Percentiles rank a stretch among this genome's conserved stretches.
Evolutionary conservation across 1,139 yeast species (phyloP).

Genomic region (Taphrina populina): DNA sequence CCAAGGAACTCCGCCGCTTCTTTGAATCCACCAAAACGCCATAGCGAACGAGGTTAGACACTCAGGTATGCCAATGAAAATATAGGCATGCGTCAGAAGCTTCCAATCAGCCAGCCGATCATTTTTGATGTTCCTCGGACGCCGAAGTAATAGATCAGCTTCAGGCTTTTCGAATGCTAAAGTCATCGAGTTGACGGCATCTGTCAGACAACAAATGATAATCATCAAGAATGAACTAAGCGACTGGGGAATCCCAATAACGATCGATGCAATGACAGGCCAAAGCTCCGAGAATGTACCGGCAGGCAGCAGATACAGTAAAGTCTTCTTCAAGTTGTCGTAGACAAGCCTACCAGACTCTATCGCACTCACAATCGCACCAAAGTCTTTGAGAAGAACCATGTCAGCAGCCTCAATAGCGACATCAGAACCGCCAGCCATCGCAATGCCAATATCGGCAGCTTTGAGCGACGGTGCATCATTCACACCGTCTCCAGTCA

Average conservation of each 20-base stretch:
- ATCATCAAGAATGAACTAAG: conserved; percentile 57
- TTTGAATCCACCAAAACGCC: conserved; percentile 49
- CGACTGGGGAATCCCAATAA: conserved; percentile 56
- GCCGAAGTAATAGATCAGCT: conserved; percentile 49
- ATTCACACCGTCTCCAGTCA: conserved; percentile 82
- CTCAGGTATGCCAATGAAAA: conserved; percentile 51
- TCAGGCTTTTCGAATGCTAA: conserved; percentile 49
- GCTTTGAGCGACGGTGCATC: conserved; percentile 77
- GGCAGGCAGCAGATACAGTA: conserved; percentile 56
- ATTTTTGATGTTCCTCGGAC: conserved; percentile 51
- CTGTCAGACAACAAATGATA: conserved; percentile 47
- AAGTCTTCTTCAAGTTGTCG: conserved; percentile 55
- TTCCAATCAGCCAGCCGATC: conserved; percentile 52
- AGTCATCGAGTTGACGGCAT: conserved; percentile 32
- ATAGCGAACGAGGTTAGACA: conserved; percentile 51
- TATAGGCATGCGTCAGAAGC: conserved; percentile 51
- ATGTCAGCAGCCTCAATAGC: conserved; percentile 61
- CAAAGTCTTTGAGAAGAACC: conserved; percentile 49
- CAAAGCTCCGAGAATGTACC: conserved; percentile 57
- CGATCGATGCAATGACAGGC: conserved; percentile 54
- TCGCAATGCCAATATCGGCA: conserved; percentile 77
- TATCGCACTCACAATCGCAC: conserved; percentile 54
- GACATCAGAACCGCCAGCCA: conserved; percentile 56
- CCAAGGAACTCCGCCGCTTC: conserved; percentile 48
- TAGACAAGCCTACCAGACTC: conserved; percentile 54